Percentiles rank a stretch among this genome's conserved stretches.
These are phyloP conservation scores for Nasturtium officinale DNA, from an alignment of 345 rosid genomes.

Conservation along the genomic window DNA sequence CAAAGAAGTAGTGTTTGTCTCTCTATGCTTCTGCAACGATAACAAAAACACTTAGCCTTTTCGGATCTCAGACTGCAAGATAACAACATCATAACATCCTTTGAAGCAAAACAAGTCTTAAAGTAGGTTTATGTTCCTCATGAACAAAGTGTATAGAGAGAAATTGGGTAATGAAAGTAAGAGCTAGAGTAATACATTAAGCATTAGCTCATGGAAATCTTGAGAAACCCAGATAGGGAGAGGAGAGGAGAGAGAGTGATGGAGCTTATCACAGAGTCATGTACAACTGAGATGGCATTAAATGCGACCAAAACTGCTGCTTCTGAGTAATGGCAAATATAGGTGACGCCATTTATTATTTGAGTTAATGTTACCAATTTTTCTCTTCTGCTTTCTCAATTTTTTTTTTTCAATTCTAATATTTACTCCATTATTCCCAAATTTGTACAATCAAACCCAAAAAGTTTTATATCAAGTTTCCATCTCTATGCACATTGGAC, in stretches of 20 bases:
- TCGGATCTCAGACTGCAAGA: slow-evolving; percentile 32
- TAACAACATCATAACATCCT: slow-evolving; percentile 28
- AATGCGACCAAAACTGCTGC: slow-evolving; percentile 46
- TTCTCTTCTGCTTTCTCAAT: slow-evolving; percentile 34
- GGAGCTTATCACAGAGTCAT: slow-evolving; percentile 34
- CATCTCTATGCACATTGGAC: slow-evolving; percentile 31
- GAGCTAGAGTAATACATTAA: slow-evolving; percentile 45
- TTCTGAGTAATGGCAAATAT: slow-evolving; percentile 42
- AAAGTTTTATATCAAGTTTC: slow-evolving; percentile 22
- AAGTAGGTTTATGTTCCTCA: not conserved
- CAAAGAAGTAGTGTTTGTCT: slow-evolving; percentile 26
- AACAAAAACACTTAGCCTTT: slow-evolving; percentile 25
- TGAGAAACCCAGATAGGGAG: slow-evolving; percentile 32
- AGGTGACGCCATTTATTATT: slow-evolving; percentile 41
- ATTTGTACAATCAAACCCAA: slow-evolving; percentile 39
- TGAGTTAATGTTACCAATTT: slow-evolving; percentile 42
- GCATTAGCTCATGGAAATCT: slow-evolving; percentile 42
- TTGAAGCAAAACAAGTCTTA: slow-evolving; percentile 5
- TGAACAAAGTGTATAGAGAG: slow-evolving; percentile 28
- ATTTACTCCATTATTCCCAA: slow-evolving; percentile 22
- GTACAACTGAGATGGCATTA: slow-evolving; percentile 40
- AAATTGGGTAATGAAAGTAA: slow-evolving; percentile 46
- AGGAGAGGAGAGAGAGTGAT: slow-evolving; percentile 37
- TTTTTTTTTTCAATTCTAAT: slow-evolving; percentile 2
- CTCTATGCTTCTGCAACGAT: slow-evolving; percentile 25